phyloP scores from a whole-genome alignment of 2,329 filamentous ascomycete species.

The Trichoderma aggressivum region DNA sequence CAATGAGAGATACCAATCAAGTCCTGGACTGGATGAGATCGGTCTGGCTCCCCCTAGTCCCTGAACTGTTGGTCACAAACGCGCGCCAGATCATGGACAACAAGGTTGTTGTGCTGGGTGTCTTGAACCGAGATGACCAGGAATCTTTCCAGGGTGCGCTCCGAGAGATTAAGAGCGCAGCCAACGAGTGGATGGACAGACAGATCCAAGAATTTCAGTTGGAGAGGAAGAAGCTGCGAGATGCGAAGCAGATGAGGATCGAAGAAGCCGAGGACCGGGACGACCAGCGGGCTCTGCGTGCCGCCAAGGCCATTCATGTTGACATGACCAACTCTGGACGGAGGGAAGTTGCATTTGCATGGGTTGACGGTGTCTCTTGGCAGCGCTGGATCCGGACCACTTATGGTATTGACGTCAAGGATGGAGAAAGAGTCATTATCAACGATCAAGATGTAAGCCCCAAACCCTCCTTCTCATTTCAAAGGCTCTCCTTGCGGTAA shows the following conservation, averaged over 20 bases:
- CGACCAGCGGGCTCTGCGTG: constrained; percentile 79
- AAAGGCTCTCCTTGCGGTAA: neutral
- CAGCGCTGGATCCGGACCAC: constrained; percentile 95
- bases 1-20: constrained; percentile 81
- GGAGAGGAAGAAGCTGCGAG: constrained; percentile 86
- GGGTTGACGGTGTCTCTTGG: constrained; percentile 97
- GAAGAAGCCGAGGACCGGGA: constrained; percentile 94
- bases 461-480: too few species aligned
- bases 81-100: constrained; percentile 93
- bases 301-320: constrained; percentile 87
- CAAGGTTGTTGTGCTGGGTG: constrained; percentile 89
- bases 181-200: constrained; percentile 97
- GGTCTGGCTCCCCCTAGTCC: constrained; percentile 93
- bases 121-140: constrained; percentile 74
- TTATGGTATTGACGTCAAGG: constrained; percentile 82
- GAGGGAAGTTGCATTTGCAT: constrained; percentile 91
- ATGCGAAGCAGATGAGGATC: constrained; percentile 91
- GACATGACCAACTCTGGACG: constrained; percentile 83
- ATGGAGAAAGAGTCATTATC: constrained; percentile 90
- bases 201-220: constrained; percentile 88
- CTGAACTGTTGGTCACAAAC: constrained; percentile 87
- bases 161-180: constrained; percentile 91
- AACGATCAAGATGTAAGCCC: constrained; percentile 90
- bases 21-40: constrained; percentile 92
- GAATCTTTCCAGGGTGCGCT: constrained; percentile 76